Evolutionary conservation across 257 asterid species (phyloP), one percentile per base, ranked within the genome.

Genomic region (Gynochthodes officinalis): DNA sequence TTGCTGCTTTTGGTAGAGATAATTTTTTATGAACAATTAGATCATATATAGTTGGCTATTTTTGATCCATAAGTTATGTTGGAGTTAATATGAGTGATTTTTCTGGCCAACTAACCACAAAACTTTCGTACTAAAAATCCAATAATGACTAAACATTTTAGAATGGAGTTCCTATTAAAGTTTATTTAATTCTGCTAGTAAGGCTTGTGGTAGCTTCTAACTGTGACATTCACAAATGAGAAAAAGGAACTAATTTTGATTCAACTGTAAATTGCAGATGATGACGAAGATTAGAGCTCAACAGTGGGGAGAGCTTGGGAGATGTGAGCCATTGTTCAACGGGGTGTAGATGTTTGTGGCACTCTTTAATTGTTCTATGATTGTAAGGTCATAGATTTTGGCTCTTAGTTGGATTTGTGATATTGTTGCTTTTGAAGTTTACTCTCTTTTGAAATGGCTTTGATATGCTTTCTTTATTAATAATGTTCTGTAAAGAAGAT

Each of bases 231-330:
- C 2, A 1, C 27, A 19, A 0, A 18, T 28, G 23, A n/a, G n/a
- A 32, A 48, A 33, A 67, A 54, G 46, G 13, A 57, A 37, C 15
- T 68, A n/a, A 79, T 23, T 33, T 15, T 27, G 5, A 44, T 49
- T 50, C 42, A 55, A 57, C 39, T 59, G 73, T 48, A 69, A 52
- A 49, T 77, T 84, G 84, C 90, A 86, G 97, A 90, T 82, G 91
- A 81, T 59, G 95, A 85, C 65, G 91, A 88, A 84, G 91, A 88
- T 54, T 86, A 86, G 75, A 76, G 18, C 76, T 68, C 73, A 44
- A 40, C 40, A 64, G 30, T 40, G 63, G 32, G 43, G 43, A n/a
- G 72, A 76, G 76, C 54, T 62, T 30, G 67, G 15, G 27, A 63
- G 33, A 54, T 14, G 43, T 43, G 73, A 60, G 49, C 52, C 63